These are phyloP conservation scores for Metschnikowia borealis DNA, from an alignment of 805 yeast genomes.

Conservation along the genomic window DNA sequence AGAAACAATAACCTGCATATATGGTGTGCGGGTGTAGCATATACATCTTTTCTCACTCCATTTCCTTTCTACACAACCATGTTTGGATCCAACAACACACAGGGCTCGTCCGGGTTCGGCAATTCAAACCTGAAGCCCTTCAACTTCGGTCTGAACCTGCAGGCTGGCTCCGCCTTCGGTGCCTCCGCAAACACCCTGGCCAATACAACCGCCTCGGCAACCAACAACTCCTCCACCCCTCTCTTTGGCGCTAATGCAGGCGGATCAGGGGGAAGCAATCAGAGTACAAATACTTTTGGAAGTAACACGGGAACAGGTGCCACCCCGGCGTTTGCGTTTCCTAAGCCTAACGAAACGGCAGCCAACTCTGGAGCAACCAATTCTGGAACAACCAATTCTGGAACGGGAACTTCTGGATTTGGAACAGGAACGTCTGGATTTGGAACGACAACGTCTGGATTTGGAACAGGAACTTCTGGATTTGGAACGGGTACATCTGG, in stretches of 20 bases:
- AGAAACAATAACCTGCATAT: background rate
- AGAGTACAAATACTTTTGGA: background rate
- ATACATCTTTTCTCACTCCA: background rate
- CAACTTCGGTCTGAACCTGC: background rate
- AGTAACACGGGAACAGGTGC: background rate
- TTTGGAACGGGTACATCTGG: background rate
- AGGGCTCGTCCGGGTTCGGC: slow-evolving; percentile 1
- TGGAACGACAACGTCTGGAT: background rate
- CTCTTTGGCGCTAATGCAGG: background rate
- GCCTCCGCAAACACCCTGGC: background rate
- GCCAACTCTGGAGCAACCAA: too few species aligned
- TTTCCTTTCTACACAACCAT: background rate
- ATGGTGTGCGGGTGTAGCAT: background rate
- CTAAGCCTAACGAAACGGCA: too few species aligned
- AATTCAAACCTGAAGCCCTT: background rate
- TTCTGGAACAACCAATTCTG: background rate
- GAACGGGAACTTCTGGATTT: background rate
- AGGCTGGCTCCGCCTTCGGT: slow-evolving; percentile 6
- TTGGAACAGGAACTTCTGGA: background rate
- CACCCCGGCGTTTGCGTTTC: background rate
- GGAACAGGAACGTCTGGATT: background rate
- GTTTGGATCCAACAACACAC: slow-evolving; percentile 10
- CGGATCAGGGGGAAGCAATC: background rate
- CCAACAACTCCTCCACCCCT: background rate
- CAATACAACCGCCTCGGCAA: too few species aligned